Conservation (phyloP, 2,329 filamentous ascomycete genomes). For the Penicillium crustosum region DNA sequence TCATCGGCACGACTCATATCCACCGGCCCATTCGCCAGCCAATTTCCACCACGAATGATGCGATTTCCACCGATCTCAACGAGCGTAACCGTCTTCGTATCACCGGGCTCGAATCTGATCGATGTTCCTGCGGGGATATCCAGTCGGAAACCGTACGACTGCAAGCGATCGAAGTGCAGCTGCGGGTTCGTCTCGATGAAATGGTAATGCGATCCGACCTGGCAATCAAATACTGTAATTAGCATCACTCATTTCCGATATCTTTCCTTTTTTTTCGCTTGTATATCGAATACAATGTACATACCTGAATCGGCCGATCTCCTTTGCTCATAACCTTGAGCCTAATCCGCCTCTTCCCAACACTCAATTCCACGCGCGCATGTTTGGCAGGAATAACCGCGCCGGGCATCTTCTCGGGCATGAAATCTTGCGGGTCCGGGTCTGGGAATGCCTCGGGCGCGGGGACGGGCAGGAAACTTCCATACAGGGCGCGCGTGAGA, state of each 20-base stretch:
- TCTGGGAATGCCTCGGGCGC: slow-evolving; percentile 66
- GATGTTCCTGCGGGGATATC: slow-evolving; percentile 91
- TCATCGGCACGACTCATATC: slow-evolving; percentile 62
- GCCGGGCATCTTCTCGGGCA: slow-evolving; percentile 69
- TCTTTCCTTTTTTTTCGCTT: too few relatives aligned
- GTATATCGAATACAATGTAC: slow-evolving; percentile 8
- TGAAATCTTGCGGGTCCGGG: slow-evolving; percentile 64
- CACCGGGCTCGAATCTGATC: slow-evolving; percentile 89
- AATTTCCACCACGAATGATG: slow-evolving; percentile 82
- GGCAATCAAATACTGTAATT: neutral
- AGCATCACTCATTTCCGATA: neutral
- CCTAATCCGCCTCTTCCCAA: slow-evolving; percentile 69
- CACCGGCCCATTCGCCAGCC: slow-evolving; percentile 70
- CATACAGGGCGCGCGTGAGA: slow-evolving; percentile 82
- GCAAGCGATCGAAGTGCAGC: slow-evolving; percentile 80
- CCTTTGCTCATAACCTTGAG: slow-evolving; percentile 81
- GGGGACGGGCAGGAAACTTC: slow-evolving; percentile 84
- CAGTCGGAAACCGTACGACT: slow-evolving; percentile 79
- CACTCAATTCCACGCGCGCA: slow-evolving; percentile 67
- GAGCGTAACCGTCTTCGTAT: slow-evolving; percentile 83
- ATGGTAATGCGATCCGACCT: slow-evolving; percentile 90
- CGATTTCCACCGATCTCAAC: slow-evolving; percentile 83
- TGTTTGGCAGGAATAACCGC: slow-evolving; percentile 72
- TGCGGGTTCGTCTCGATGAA: slow-evolving; percentile 93
- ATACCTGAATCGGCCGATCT: slow-evolving; percentile 83